A percentile compares a stretch with the other conserved stretches of the same genome.
Conservation (phyloP, 768 basidiomycete genomes). For the Rhodotorula toruloides region DNA sequence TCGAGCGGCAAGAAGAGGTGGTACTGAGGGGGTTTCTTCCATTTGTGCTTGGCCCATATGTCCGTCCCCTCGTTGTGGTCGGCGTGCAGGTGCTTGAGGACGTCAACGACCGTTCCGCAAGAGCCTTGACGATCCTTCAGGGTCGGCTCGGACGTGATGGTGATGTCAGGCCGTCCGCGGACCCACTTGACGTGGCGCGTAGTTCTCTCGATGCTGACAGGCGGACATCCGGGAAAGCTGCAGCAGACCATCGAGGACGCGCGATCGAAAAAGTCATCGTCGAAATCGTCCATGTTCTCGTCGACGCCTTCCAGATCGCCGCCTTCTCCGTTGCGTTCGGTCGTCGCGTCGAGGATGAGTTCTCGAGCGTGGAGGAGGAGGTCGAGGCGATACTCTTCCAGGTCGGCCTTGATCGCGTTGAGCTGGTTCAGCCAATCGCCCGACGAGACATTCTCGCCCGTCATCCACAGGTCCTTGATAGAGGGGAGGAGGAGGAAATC, state of each 20-base stretch:
- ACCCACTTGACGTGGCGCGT: no score
- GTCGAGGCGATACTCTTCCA: slow-evolving; percentile 9
- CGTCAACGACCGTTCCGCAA: not conserved
- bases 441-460: not conserved
- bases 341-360: not conserved
- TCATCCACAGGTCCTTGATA: slow-evolving; percentile 11
- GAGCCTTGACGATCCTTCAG: no score
- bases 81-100: not conserved
- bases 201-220: no score
- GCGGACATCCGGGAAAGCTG: no score
- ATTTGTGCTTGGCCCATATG: not conserved
- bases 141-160: no score
- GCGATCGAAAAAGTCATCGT: not conserved
- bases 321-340: not conserved
- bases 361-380: not conserved
- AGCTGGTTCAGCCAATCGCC: not conserved
- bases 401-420: slow-evolving; percentile 8
- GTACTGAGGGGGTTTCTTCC: not conserved
- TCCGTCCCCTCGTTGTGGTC: not conserved
- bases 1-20: not conserved
- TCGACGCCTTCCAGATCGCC: not conserved
- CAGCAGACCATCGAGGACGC: not conserved
- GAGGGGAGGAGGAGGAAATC: slow-evolving; percentile 17
- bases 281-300: not conserved
- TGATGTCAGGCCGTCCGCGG: no score